Evolutionary conservation across 768 basidiomycete genomes (phyloP), one percentile per base, ranked within the genome.

Genomic region (Boletus reticulatus): DNA sequence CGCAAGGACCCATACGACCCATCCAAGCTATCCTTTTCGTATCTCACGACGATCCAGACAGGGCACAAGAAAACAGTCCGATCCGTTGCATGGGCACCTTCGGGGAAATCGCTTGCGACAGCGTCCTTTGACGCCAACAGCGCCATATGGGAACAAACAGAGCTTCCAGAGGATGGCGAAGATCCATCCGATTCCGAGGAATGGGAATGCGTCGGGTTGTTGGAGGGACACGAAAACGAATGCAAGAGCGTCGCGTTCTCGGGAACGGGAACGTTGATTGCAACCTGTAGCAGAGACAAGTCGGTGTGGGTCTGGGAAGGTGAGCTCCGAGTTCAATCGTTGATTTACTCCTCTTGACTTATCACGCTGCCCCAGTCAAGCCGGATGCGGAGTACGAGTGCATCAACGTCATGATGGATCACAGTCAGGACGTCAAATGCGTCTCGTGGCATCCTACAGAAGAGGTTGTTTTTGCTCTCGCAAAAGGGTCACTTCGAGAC

Each of bases 291-390:
- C 62, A 79, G 97, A 56, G 97, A 98, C 75, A 99, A 98, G 76
- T 92, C 93, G 6, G 94, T 98, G 0, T 98, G 97, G 97, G 83
- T 99, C 36, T 99, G 97, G 96, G 96, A 98, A 80, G 93, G 95
- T 89, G 67, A 64, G 75, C 64, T 2, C 32, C 17, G 29, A 17
- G 34, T 42, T 34, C 9, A 29, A 29, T 58, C 34, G 24, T 29
- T 9, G 13, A 7, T 13, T 11, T 46, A n/a, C 27, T 13, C 44
- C 32, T 6, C 52, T 51, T 60, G 38, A 58, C 17, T 7, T 8
- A 17, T 29, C 29, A 29, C 29, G 9, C 8, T 29, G 14, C 19
- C 31, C 9, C 61, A 95, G 95, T 90, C 2, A 88, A 90, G 53
- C 93, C 94, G 10, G 94, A 98, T 66, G 77, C 85, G 14, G 95